Evolutionary conservation across 148 eudicot genomes (phyloP), one percentile per base, ranked within the genome.

Genomic region (Silene uniflora): DNA sequence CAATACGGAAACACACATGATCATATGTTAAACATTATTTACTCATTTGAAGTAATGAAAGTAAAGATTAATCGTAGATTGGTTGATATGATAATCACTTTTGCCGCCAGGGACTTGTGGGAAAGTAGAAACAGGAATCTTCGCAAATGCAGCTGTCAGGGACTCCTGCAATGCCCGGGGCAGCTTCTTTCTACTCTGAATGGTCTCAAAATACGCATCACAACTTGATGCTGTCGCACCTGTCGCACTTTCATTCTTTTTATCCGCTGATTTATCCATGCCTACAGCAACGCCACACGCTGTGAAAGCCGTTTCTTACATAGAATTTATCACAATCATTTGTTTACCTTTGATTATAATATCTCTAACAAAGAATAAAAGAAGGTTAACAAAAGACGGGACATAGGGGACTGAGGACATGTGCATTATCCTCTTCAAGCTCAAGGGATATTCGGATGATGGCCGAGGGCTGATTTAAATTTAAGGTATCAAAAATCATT

Each of bases 91-190:
- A n/a, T 0, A 8, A 13, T 47, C n/a, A 95, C 98, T 96, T 92
- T 92, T 89, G 76, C 98, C 98, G 42, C 91, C 87, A 65, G 91
- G 91, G 71, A 95, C 98, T 67, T 85, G 72, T 1, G 98, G 98
- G 70, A 95, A 95, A 52, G 96, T 84, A 22, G 93, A 87, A 69
- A 89, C 98, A 8, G 91, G 91, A 61, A 92, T 88, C n/a, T 44
- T 85, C 9, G 89, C 84, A 67, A 95, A 94, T 35, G 98, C 93
- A 58, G 78, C 81, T 1, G 96, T 92, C 67, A 94, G 83, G 7
- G 89, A 62, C 76, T 92, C 93, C 77, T 90, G 97, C 56, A 94
- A 73, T 60, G 89, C 62, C 4, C 14, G 56, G 0, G 98, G 85
- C 72, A 94, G 77, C 77, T 88, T 94, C 82, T 92, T 92, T 81